A percentile compares a stretch with the other conserved stretches of the same genome.
Conservation (phyloP, 768 basidiomycete genomes). For the Albatrellus ellisii region DNA sequence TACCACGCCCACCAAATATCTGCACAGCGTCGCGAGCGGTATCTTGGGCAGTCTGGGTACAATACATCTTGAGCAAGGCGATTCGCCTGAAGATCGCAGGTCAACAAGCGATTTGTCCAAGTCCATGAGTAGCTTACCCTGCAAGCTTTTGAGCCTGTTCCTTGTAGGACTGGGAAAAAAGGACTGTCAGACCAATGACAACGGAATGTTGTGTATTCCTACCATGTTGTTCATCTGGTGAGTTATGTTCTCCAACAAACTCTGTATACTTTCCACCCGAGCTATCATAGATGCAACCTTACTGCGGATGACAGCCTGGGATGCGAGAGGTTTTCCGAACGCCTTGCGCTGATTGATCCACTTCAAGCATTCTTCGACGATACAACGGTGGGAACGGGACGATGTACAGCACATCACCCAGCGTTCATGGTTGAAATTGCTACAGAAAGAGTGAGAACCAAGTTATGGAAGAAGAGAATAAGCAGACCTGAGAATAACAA, state of each 20-base stretch:
- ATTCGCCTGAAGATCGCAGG: conserved; percentile 42
- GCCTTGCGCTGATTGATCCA: conserved; percentile 87
- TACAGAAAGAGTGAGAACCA: conserved; percentile 19
- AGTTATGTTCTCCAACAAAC: conserved; percentile 81
- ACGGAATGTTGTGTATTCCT: conserved; percentile 9
- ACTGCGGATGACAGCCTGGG: conserved; percentile 76
- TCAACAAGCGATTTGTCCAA: not conserved
- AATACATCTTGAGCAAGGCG: conserved; percentile 67
- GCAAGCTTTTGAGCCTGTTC: conserved; percentile 63
- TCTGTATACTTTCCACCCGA: conserved; percentile 66
- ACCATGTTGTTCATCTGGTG: conserved; percentile 84
- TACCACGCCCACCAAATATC: conserved; percentile 78
- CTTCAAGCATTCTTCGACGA: conserved; percentile 80
- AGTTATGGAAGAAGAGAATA: conserved; percentile 11
- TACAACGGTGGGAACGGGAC: conserved; percentile 46
- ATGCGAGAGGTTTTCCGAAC: conserved; percentile 77
- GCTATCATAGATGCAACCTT: conserved; percentile 89
- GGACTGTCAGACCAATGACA: conserved; percentile 15
- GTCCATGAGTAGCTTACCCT: conserved; percentile 30
- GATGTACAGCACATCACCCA: conserved; percentile 82
- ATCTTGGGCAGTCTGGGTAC: conserved; percentile 63
- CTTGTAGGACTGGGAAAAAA: conserved; percentile 37
- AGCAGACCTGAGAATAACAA: conserved; percentile 40
- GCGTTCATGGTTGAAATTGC: conserved; percentile 92
- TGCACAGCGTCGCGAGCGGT: conserved; percentile 77